Evolutionary conservation across 1,139 yeast genomes (phyloP).

Genomic region (Geotrichum macrosporum): DNA sequence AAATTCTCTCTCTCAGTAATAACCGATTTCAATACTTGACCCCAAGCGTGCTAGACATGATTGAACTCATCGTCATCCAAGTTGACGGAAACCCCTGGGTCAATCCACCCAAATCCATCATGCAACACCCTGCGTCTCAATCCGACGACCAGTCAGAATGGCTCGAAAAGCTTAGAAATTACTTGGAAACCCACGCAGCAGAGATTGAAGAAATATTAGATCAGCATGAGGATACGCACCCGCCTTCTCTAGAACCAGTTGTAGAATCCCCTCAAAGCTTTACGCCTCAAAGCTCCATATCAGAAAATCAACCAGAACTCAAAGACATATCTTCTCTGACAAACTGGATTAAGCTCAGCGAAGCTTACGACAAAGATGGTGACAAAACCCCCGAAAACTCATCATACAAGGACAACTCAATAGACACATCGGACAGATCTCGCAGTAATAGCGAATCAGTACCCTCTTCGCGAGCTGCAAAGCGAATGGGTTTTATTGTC

Average conservation of each 20-base stretch:
- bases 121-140: conserved; percentile 37
- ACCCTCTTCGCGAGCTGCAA: conserved; percentile 48
- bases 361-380: conserved; percentile 10
- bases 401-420: background rate
- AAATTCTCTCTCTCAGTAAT: conserved; percentile 57
- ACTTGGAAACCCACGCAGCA: conserved; percentile 34
- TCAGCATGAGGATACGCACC: background rate
- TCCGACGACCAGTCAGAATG: conserved; percentile 48
- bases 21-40: conserved; percentile 59
- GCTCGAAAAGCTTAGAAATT: conserved; percentile 49
- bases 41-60: conserved; percentile 51
- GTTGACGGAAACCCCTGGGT: conserved; percentile 64
- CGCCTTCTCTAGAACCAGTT: background rate
- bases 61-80: conserved; percentile 58
- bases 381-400: conserved; percentile 5
- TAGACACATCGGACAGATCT: conserved; percentile 41
- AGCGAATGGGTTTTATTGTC: conserved; percentile 35
- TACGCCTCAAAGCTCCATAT: conserved; percentile 1
- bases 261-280: background rate
- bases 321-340: conserved; percentile 13
- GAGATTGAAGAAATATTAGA: conserved; percentile 20
- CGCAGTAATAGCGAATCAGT: conserved; percentile 53
- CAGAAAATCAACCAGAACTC: conserved; percentile 12
- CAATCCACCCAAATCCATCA: conserved; percentile 45
- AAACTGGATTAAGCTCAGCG: conserved; percentile 16